Evolutionary conservation across 768 basidiomycete species (phyloP), one percentile per base, ranked within the genome.

Genomic region (Astraeus odoratus): DNA sequence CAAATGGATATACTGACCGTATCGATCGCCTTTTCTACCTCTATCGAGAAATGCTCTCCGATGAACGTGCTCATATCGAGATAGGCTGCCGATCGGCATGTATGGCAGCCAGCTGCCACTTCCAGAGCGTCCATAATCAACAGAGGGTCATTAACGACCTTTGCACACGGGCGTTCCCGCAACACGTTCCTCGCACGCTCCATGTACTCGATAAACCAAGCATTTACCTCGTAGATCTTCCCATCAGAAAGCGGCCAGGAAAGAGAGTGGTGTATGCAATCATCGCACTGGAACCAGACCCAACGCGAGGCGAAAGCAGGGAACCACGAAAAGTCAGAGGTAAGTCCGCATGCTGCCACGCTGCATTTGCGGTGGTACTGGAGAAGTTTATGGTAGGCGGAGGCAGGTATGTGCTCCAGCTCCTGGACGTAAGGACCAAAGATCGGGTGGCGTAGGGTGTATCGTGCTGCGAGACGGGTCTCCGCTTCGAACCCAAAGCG

Each of bases 281-380:
- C 62, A 8, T 68, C 67, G 12, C 64, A 67, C 47, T 68, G 66
- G 57, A 67, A 67, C 58, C 63, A 67, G 35, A 65, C 57, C 57
- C 60, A 68, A 24, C 67, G 66, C 36, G 63, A 64, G 4, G 63
- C 63, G 18, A 66, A 64, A 12, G 51, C 56, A 1, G 58, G 67
- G 51, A 67, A 66, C 65, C 63, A 67, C 43, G 63, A 59, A 44
- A 65, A 67, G 50, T 63, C 63, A 10, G 58, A 58, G 26, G 63
- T 66, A 26, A 67, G 59, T 40, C 55, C 54, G 50, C 54, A 54
- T 24, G 56, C 54, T 26, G 55, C 57, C 19, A 63, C 39, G 42
- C 65, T 60, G 45, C 63, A 64, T 47, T 56, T 60, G 50, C 61
- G 59, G 42, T 65, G 64, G 46, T 67, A 67, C 50, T 65, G 66